phyloP scores from a whole-genome alignment of 2,329 filamentous ascomycete genomes.

The Cadophora gregata region DNA sequence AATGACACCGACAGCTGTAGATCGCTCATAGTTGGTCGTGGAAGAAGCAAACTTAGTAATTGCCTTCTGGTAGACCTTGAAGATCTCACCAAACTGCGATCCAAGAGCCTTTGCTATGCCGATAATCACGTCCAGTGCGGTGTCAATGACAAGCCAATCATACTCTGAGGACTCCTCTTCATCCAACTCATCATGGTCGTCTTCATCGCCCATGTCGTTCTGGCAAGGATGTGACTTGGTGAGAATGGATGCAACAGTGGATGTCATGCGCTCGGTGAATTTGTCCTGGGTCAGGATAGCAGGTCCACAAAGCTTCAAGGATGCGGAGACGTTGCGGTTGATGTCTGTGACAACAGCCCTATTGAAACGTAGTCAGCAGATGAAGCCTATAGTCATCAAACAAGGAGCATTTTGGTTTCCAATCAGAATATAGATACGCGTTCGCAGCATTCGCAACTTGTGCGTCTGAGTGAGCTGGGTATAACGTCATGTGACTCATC shows the following conservation, averaged over 20 bases:
- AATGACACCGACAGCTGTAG: slow-evolving; percentile 87
- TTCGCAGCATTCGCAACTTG: slow-evolving; percentile 88
- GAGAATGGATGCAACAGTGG: slow-evolving; percentile 78
- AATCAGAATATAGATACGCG: slow-evolving; percentile 64
- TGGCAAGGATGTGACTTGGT: slow-evolving; percentile 93
- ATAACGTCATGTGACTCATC: slow-evolving; percentile 91
- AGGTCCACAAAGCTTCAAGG: slow-evolving; percentile 89
- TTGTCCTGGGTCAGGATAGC: slow-evolving; percentile 78
- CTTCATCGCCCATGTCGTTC: slow-evolving; percentile 82
- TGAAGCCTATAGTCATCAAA: slow-evolving; percentile 27
- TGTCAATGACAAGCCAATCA: slow-evolving; percentile 97
- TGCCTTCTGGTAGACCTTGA: slow-evolving; percentile 95
- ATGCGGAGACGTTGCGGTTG: slow-evolving; percentile 90
- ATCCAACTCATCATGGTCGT: slow-evolving; percentile 75
- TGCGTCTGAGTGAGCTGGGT: slow-evolving; percentile 99
- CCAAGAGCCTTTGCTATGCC: slow-evolving; percentile 85
- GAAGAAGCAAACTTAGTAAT: slow-evolving; percentile 88
- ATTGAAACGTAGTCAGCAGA: slow-evolving; percentile 50
- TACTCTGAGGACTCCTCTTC: slow-evolving; percentile 83
- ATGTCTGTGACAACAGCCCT: slow-evolving; percentile 92
- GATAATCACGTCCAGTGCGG: slow-evolving; percentile 87
- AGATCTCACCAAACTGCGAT: slow-evolving; percentile 80
- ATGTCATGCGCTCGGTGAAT: slow-evolving; percentile 77
- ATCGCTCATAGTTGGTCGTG: slow-evolving; percentile 85
- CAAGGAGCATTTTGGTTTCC: slow-evolving; percentile 37